phyloP scores from a whole-genome alignment of 169 alveolate genomes.

The Babesia bigemina region DNA sequence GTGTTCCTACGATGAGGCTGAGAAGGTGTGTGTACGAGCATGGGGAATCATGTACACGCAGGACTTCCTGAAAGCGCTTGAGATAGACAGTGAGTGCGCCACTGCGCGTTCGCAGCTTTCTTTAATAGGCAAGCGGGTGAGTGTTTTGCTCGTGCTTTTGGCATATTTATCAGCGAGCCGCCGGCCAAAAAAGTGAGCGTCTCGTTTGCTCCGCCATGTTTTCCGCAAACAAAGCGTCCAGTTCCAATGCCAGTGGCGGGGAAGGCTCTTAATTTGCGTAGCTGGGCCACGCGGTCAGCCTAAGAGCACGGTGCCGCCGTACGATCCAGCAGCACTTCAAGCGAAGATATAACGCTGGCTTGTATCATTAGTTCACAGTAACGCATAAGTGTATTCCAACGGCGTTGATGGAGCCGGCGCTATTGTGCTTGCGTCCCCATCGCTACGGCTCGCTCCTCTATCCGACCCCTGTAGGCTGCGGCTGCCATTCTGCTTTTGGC shows the following conservation, averaged over 20 bases:
- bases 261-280: background rate
- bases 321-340: too few species aligned
- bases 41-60: background rate
- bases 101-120: slow-evolving; percentile 33
- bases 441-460: background rate
- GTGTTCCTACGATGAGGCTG: slow-evolving; percentile 34
- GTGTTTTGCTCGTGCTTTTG: background rate
- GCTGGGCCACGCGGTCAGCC: too few species aligned
- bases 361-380: background rate
- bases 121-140: slow-evolving; percentile 34
- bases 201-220: slow-evolving; percentile 19
- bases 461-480: too few species aligned
- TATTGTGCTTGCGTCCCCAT: slow-evolving; percentile 12
- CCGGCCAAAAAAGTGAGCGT: background rate
- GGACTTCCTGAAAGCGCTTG: slow-evolving; percentile 33
- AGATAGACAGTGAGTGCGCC: slow-evolving; percentile 30
- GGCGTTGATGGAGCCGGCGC: background rate
- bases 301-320: too few species aligned
- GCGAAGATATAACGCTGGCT: too few species aligned
- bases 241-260: background rate
- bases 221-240: background rate
- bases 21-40: slow-evolving; percentile 17
- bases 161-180: background rate
- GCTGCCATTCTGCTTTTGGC: too few species aligned
- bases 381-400: background rate